Evolutionary conservation across 163 green algal genomes (phyloP).

Genomic region (Chlorella variabilis): DNA sequence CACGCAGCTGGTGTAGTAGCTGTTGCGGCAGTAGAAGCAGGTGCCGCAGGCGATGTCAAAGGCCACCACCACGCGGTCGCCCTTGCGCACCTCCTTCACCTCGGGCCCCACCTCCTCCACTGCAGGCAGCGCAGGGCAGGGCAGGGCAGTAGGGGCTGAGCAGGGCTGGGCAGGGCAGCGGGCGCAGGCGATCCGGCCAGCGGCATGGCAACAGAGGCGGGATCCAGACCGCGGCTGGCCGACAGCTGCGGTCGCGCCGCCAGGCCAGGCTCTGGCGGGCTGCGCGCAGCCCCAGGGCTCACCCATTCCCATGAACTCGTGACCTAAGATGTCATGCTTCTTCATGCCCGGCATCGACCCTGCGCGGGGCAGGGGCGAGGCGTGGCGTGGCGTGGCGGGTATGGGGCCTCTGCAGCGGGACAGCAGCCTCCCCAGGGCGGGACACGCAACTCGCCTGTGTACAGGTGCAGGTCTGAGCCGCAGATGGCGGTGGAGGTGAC

Average conservation of each 20-base stretch:
- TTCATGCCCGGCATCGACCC: constrained; percentile 68
- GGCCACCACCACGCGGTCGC: constrained; percentile 57
- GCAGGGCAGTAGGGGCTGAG: neutral
- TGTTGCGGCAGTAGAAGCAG: constrained; percentile 72
- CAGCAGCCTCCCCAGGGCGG: too few species aligned
- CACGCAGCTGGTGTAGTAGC: constrained; percentile 37
- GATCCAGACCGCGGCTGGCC: too few species aligned
- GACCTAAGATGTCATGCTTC: constrained; percentile 38
- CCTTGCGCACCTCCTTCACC: constrained; percentile 44
- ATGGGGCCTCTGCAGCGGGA: too few species aligned
- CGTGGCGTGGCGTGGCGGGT: too few species aligned
- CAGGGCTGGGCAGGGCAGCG: neutral
- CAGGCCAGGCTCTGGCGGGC: too few species aligned
- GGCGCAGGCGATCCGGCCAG: too few species aligned
- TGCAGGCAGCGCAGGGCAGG: neutral
- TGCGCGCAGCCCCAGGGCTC: too few species aligned
- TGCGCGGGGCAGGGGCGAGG: too few species aligned
- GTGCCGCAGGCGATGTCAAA: constrained; percentile 66
- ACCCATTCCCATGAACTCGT: constrained; percentile 76
- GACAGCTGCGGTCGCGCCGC: too few species aligned
- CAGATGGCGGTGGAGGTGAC: constrained; percentile 67
- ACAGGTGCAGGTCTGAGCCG: constrained; percentile 66
- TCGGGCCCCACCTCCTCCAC: constrained; percentile 39
- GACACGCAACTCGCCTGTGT: neutral
- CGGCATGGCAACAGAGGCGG: too few species aligned